phyloP scores from a whole-genome alignment of 1,139 yeast genomes.

The Diutina rugosa region DNA sequence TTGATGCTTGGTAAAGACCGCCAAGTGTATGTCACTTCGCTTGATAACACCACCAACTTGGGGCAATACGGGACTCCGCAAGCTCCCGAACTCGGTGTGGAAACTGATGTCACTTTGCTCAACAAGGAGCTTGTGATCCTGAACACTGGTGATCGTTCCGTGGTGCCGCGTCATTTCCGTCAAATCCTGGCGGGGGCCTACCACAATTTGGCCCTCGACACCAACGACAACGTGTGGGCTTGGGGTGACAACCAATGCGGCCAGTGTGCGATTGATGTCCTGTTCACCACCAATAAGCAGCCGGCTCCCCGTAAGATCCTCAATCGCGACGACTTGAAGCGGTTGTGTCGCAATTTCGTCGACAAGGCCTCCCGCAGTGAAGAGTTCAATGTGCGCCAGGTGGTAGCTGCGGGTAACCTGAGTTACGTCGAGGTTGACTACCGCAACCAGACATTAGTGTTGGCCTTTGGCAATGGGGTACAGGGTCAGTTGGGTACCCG shows the following conservation, averaged over 20 bases:
- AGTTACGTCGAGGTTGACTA: slow-evolving; percentile 38
- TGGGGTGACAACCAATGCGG: slow-evolving; percentile 83
- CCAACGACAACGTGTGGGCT: slow-evolving; percentile 53
- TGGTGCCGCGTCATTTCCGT: slow-evolving; percentile 31
- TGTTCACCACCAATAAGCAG: slow-evolving; percentile 49
- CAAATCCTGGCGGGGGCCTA: slow-evolving; percentile 61
- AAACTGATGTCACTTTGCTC: slow-evolving; percentile 22
- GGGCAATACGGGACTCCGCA: slow-evolving; percentile 83
- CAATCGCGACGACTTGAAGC: slow-evolving; percentile 10
- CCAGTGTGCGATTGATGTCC: slow-evolving; percentile 65
- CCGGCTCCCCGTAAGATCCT: slow-evolving; percentile 56
- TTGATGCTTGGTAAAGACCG: slow-evolving; percentile 51
- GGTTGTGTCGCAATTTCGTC: slow-evolving; percentile 11
- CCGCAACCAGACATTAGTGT: slow-evolving; percentile 15
- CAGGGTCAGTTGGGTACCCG: slow-evolving; percentile 85
- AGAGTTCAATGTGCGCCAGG: slow-evolving; percentile 21
- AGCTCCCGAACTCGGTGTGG: slow-evolving; percentile 46
- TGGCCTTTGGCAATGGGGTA: slow-evolving; percentile 75
- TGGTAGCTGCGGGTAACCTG: slow-evolving; percentile 60
- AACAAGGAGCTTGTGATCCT: slow-evolving; percentile 19
- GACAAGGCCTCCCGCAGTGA: slow-evolving; percentile 18
- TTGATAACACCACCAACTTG: slow-evolving; percentile 25
- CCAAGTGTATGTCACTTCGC: slow-evolving; percentile 48
- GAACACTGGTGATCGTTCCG: slow-evolving; percentile 11
- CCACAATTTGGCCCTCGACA: slow-evolving; percentile 60